Conservation (phyloP, 192 early-diverging fungal genomes). For the Coemansia javaensis region DNA sequence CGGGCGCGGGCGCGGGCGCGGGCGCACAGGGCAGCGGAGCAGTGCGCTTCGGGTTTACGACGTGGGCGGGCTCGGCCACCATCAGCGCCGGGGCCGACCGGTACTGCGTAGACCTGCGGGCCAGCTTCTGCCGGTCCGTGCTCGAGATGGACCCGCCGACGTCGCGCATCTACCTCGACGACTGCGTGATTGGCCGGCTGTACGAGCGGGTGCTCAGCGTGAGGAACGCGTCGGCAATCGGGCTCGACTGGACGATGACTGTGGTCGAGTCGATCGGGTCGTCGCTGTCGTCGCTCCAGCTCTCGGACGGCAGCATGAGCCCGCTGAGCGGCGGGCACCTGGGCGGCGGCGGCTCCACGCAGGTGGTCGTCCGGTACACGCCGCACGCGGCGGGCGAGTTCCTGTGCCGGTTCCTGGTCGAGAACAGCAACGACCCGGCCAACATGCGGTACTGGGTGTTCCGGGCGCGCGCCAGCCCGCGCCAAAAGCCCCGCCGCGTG, state of each 20-base stretch:
- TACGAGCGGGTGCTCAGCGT: slow-evolving; percentile 91
- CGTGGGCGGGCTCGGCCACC: neutral
- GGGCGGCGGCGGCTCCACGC: slow-evolving; percentile 60
- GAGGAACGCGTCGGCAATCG: slow-evolving; percentile 85
- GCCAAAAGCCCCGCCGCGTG: slow-evolving; percentile 59
- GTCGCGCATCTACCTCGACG: slow-evolving; percentile 89
- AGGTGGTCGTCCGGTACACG: slow-evolving; percentile 79
- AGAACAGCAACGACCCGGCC: slow-evolving; percentile 82
- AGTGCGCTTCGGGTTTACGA: slow-evolving; percentile 6
- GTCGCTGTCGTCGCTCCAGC: slow-evolving; percentile 21
- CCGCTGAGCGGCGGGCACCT: slow-evolving; percentile 47
- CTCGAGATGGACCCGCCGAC: slow-evolving; percentile 90
- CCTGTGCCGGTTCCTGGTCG: slow-evolving; percentile 80
- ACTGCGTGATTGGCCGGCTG: slow-evolving; percentile 82
- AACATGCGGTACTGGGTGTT: slow-evolving; percentile 78
- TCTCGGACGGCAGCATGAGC: slow-evolving; percentile 11
- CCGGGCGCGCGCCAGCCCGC: slow-evolving; percentile 70
- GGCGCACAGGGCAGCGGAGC: neutral
- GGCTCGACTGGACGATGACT: slow-evolving; percentile 73
- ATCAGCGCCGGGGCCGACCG: slow-evolving; percentile 29
- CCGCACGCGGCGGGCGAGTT: slow-evolving; percentile 89
- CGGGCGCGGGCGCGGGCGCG: slow-evolving; percentile 9
- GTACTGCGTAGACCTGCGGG: slow-evolving; percentile 70
- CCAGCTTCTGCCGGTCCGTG: slow-evolving; percentile 82
- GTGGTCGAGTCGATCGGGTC: slow-evolving; percentile 31